These are phyloP conservation scores for Cyamopsis tetragonoloba DNA, from an alignment of 306 rosid genomes.

Conservation along the genomic window DNA sequence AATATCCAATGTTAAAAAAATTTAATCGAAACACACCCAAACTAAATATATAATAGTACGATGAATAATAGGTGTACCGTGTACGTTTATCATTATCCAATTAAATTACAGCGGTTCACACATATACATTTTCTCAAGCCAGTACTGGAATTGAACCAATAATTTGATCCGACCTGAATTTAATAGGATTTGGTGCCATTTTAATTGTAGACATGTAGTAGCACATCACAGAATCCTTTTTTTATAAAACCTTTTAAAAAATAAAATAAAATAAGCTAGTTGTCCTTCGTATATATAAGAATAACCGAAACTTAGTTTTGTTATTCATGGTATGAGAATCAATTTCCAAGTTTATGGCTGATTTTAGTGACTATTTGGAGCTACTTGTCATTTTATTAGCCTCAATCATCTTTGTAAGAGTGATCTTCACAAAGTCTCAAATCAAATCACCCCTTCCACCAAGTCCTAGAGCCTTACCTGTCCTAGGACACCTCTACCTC, in stretches of 20 bases:
- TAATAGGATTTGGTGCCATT: not conserved
- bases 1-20: too few relatives aligned
- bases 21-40: too few relatives aligned
- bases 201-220: not conserved
- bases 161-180: too few relatives aligned
- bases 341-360: not conserved
- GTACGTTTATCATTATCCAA: too few relatives aligned
- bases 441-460: slow-evolving; percentile 23
- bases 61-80: too few relatives aligned
- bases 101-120: too few relatives aligned
- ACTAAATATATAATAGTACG: too few relatives aligned
- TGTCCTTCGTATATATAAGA: slow-evolving; percentile 21
- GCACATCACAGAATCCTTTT: too few relatives aligned
- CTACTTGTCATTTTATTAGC: slow-evolving; percentile 1
- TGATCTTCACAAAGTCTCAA: not conserved
- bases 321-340: not conserved
- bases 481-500: slow-evolving; percentile 39
- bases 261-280: not conserved
- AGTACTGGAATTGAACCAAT: too few relatives aligned
- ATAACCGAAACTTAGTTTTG: not conserved
- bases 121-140: too few relatives aligned
- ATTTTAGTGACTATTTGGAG: not conserved
- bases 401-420: not conserved
- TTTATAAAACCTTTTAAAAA: not conserved
- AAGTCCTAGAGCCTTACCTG: slow-evolving; percentile 30